These are phyloP conservation scores for Buxus sempervirens DNA, from an alignment of 164 flowering plant genomes.

Conservation along the genomic window DNA sequence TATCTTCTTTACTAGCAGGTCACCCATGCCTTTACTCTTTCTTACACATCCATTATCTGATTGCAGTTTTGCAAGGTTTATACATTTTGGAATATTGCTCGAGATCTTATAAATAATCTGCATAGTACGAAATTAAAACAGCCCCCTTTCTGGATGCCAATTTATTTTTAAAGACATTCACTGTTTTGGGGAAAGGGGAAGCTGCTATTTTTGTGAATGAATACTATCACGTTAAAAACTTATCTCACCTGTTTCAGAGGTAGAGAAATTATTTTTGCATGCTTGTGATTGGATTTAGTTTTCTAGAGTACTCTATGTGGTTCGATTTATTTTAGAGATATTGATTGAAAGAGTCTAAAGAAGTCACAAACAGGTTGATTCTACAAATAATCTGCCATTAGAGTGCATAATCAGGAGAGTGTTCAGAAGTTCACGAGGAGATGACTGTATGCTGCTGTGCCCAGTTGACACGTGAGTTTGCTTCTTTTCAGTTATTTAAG, in stretches of 20 bases:
- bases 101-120: background rate
- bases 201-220: background rate
- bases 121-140: background rate
- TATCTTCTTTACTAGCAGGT: background rate
- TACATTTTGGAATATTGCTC: background rate
- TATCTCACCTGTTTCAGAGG: background rate
- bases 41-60: background rate
- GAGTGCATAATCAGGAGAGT: slow-evolving; percentile 89
- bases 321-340: background rate
- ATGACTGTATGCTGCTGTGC: slow-evolving; percentile 82
- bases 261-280: background rate
- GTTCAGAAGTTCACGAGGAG: slow-evolving; percentile 66
- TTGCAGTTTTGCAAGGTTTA: background rate
- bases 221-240: too few relatives aligned
- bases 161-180: background rate
- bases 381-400: slow-evolving; percentile 64
- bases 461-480: slow-evolving; percentile 87
- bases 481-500: background rate
- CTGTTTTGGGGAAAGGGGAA: background rate
- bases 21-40: background rate
- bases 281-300: background rate
- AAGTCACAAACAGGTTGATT: slow-evolving; percentile 64
- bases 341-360: slow-evolving; percentile 12
- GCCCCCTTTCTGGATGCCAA: background rate
- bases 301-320: background rate